These are phyloP conservation scores for Aquanectria penicillioides DNA, from an alignment of 2,329 filamentous ascomycete species.

Conservation along the genomic window DNA sequence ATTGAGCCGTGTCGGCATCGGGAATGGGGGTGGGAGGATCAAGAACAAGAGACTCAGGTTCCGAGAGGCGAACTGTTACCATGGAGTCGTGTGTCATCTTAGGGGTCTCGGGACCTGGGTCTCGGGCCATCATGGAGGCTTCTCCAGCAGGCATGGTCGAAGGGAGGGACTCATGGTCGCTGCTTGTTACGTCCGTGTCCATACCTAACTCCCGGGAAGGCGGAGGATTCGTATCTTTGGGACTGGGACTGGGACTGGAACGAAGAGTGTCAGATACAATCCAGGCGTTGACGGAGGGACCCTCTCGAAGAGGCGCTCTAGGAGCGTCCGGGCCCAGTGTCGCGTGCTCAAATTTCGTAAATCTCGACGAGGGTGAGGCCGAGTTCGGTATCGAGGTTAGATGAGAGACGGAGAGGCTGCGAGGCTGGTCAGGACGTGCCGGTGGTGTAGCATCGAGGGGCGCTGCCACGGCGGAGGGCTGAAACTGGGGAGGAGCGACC, in stretches of 20 bases:
- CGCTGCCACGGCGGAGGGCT: slow-evolving; percentile 31
- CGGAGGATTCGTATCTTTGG: slow-evolving; percentile 26
- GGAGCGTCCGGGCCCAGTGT: slow-evolving; percentile 21
- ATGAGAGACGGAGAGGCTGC: slow-evolving; percentile 18
- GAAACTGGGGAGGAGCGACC: slow-evolving; percentile 22
- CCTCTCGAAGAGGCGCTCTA: slow-evolving; percentile 32
- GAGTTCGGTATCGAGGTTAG: slow-evolving; percentile 4
- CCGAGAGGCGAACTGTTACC: slow-evolving; percentile 80
- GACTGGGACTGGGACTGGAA: slow-evolving; percentile 43
- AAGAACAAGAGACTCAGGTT: slow-evolving; percentile 64
- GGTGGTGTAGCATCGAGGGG: slow-evolving; percentile 41
- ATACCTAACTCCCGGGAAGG: slow-evolving; percentile 38
- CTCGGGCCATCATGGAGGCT: slow-evolving; percentile 37
- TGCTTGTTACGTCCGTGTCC: slow-evolving; percentile 40
- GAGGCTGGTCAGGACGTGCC: slow-evolving; percentile 27
- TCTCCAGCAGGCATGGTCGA: slow-evolving; percentile 31
- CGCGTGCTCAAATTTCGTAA: slow-evolving; percentile 27
- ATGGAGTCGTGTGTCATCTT: slow-evolving; percentile 72
- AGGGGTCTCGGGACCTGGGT: slow-evolving; percentile 45
- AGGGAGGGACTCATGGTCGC: slow-evolving; percentile 42
- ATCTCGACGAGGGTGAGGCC: slow-evolving; percentile 21
- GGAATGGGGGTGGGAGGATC: slow-evolving; percentile 31
- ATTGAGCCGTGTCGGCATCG: slow-evolving; percentile 31
- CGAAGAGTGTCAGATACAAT: slow-evolving; percentile 41
- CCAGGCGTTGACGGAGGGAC: slow-evolving; percentile 35